Evolutionary conservation across 441 rosid species (phyloP).

Genomic region (Euphorbia celastroides): DNA sequence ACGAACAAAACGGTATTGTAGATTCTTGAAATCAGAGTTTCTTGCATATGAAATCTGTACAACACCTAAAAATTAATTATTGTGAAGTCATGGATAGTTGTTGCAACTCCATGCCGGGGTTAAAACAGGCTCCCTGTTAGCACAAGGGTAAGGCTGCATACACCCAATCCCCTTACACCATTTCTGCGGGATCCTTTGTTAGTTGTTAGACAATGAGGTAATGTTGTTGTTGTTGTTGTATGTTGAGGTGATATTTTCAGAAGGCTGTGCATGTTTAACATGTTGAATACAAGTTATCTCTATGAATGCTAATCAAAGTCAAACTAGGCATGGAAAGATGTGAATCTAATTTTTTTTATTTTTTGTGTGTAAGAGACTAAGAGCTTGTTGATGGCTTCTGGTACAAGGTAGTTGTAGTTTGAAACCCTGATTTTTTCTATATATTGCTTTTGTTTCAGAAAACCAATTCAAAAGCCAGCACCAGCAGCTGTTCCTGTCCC

Average conservation of each 20-base stretch:
- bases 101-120: too few relatives aligned
- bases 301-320: background rate
- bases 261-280: background rate
- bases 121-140: too few relatives aligned
- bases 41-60: background rate
- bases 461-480: conserved; percentile 37
- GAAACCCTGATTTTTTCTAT: background rate
- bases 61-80: too few relatives aligned
- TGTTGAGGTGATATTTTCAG: background rate
- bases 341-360: background rate
- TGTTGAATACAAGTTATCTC: background rate
- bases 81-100: too few relatives aligned
- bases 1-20: background rate
- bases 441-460: conserved; percentile 35
- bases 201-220: too few relatives aligned
- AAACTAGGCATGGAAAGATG: conserved; percentile 7
- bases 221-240: too few relatives aligned
- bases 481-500: conserved; percentile 22
- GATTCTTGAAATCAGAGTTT: background rate
- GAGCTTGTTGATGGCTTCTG: background rate
- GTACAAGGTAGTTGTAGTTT: background rate
- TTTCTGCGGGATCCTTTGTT: too few relatives aligned
- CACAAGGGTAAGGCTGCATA: too few relatives aligned
- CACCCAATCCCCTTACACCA: too few relatives aligned
- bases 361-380: background rate